Conservation (phyloP, 768 basidiomycete genomes). For the Lactarius pseudohatsudake region DNA sequence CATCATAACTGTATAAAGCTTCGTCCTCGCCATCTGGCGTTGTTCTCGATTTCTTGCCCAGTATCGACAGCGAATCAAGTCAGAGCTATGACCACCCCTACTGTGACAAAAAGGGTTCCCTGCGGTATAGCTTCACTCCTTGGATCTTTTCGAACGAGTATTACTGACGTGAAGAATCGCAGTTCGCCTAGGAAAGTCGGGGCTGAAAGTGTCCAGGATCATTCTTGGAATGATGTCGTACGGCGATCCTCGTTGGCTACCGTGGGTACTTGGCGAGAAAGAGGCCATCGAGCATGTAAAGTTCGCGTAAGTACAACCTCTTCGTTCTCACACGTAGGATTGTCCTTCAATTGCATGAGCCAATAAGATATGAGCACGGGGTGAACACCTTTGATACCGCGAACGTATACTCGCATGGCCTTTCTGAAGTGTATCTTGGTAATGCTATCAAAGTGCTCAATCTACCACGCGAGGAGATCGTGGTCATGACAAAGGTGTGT, state of each 20-base stretch:
- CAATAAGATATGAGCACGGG: constrained; percentile 52
- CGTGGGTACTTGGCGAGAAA: constrained; percentile 38
- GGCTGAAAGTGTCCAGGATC: constrained; percentile 62
- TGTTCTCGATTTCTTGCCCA: neutral
- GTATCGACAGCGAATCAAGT: neutral
- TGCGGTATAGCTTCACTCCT: constrained; percentile 5
- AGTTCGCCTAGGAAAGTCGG: constrained; percentile 46
- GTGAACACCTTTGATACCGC: constrained; percentile 65
- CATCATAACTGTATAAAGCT: neutral
- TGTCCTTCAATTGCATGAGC: constrained; percentile 13
- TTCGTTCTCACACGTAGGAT: constrained; percentile 24
- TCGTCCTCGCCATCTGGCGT: neutral
- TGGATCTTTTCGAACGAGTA: neutral
- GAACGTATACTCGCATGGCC: constrained; percentile 39
- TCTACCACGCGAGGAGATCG: constrained; percentile 43
- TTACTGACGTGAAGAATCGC: neutral
- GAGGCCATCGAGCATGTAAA: constrained; percentile 31
- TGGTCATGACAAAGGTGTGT: constrained; percentile 45
- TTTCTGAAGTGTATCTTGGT: constrained; percentile 42
- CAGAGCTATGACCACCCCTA: constrained; percentile 10
- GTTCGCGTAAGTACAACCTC: constrained; percentile 29
- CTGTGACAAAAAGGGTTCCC: constrained; percentile 15
- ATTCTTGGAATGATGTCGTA: constrained; percentile 68
- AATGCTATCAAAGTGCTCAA: constrained; percentile 41
- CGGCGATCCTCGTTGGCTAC: constrained; percentile 37